These are phyloP conservation scores for Candida stauntonica DNA, from an alignment of 805 yeast species.

Conservation along the genomic window DNA sequence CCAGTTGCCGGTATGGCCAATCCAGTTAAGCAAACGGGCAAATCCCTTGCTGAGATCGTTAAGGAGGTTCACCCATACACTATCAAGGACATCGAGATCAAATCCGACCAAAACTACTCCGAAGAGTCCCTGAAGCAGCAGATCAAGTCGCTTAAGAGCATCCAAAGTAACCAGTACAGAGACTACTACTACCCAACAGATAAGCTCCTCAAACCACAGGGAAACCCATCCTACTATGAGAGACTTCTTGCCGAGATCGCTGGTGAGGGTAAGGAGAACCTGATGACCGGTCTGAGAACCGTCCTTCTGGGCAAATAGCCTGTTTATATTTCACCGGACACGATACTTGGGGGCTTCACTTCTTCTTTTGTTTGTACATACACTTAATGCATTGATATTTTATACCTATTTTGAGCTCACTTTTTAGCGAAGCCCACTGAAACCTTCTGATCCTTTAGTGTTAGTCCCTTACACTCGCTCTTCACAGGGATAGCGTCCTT, in stretches of 20 bases:
- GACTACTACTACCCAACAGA: slow-evolving; percentile 61
- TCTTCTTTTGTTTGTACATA: background rate
- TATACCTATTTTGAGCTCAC: slow-evolving; percentile 2
- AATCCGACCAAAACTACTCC: slow-evolving; percentile 43
- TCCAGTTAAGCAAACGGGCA: slow-evolving; percentile 36
- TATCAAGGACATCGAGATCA: slow-evolving; percentile 37
- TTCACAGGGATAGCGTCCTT: slow-evolving; percentile 43
- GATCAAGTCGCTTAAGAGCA: slow-evolving; percentile 50
- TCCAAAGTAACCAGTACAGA: slow-evolving; percentile 57
- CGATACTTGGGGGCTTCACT: too few relatives aligned
- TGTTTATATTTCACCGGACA: too few relatives aligned
- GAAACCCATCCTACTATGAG: slow-evolving; percentile 75
- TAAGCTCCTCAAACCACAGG: slow-evolving; percentile 72
- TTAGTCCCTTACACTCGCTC: slow-evolving; percentile 22
- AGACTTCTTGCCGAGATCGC: slow-evolving; percentile 65
- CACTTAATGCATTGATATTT: background rate
- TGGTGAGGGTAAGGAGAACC: slow-evolving; percentile 66
- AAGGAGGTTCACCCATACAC: slow-evolving; percentile 43
- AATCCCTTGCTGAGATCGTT: slow-evolving; percentile 36
- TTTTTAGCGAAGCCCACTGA: slow-evolving; percentile 21
- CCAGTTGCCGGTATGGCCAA: slow-evolving; percentile 45
- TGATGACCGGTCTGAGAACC: slow-evolving; percentile 64
- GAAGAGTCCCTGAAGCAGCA: slow-evolving; percentile 48
- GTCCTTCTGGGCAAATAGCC: slow-evolving; percentile 75
- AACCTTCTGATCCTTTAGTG: slow-evolving; percentile 12